These are phyloP conservation scores for Gossypium turneri DNA, from an alignment of 345 rosid genomes.

Conservation along the genomic window DNA sequence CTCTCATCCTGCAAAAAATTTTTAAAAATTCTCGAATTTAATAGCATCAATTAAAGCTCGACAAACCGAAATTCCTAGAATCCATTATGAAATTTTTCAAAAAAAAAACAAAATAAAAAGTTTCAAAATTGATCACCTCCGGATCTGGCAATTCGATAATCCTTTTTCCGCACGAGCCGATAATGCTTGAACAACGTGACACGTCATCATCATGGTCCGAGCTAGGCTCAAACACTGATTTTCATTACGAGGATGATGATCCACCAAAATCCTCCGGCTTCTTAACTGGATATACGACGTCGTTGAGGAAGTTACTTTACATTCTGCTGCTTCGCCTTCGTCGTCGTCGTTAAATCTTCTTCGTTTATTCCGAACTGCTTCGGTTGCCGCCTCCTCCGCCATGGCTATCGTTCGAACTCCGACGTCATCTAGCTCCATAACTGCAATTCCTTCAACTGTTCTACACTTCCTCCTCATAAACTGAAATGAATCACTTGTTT, in stretches of 20 bases:
- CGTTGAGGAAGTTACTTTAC: background rate
- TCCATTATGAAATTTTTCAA: background rate
- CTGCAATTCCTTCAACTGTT: constrained; percentile 24
- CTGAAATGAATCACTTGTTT: no score
- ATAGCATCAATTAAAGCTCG: constrained; percentile 23
- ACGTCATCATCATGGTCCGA: no score
- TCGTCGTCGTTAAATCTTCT: constrained; percentile 6
- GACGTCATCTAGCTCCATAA: constrained; percentile 31
- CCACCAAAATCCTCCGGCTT: no score
- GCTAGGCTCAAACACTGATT: no score
- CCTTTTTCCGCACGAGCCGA: no score
- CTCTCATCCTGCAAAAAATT: constrained; percentile 39
- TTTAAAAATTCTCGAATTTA: constrained; percentile 9
- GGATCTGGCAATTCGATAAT: no score
- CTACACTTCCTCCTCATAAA: constrained; percentile 43
- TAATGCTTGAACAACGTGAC: no score
- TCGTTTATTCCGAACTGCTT: constrained; percentile 5
- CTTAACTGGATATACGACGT: no score
- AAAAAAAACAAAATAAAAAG: background rate
- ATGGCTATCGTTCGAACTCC: constrained; percentile 28
- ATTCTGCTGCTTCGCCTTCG: background rate
- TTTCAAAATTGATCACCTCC: constrained; percentile 25
- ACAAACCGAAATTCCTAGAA: constrained; percentile 24
- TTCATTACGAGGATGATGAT: no score
- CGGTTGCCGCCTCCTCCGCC: constrained; percentile 3